These are phyloP conservation scores for Aspergillus ustus DNA, from an alignment of 2,329 filamentous ascomycete species.

Conservation along the genomic window DNA sequence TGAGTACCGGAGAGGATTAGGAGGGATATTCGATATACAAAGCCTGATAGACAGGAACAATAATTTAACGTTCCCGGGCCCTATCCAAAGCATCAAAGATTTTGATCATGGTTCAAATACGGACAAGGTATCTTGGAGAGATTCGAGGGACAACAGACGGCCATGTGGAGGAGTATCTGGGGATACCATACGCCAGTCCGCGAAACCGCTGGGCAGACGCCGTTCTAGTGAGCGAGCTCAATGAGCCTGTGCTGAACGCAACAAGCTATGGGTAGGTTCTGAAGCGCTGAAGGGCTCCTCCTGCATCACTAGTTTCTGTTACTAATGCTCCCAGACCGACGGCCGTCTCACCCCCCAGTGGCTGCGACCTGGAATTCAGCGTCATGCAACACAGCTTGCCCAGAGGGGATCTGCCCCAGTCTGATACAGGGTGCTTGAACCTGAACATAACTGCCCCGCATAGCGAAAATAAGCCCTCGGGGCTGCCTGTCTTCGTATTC, in stretches of 20 bases:
- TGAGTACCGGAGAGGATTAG: no score
- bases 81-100: no score
- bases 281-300: no score
- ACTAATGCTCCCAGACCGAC: no score
- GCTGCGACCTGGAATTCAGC: conserved; percentile 50
- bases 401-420: conserved; percentile 42
- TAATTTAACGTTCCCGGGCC: no score
- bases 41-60: no score
- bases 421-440: conserved; percentile 56
- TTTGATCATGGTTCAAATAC: no score
- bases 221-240: conserved; percentile 33
- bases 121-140: no score
- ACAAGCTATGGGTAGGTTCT: conserved; percentile 38
- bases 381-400: conserved; percentile 57
- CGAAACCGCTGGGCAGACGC: conserved; percentile 39
- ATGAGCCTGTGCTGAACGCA: conserved; percentile 37
- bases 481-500: conserved; percentile 57
- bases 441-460: conserved; percentile 56
- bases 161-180: conserved; percentile 32
- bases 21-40: no score
- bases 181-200: conserved; percentile 44
- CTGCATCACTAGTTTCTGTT: no score
- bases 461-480: conserved; percentile 21
- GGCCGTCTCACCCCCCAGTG: conserved; percentile 42
- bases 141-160: no score